These are phyloP conservation scores for Cyanodermella asteris DNA, from an alignment of 2,329 filamentous ascomycete species.

Conservation along the genomic window DNA sequence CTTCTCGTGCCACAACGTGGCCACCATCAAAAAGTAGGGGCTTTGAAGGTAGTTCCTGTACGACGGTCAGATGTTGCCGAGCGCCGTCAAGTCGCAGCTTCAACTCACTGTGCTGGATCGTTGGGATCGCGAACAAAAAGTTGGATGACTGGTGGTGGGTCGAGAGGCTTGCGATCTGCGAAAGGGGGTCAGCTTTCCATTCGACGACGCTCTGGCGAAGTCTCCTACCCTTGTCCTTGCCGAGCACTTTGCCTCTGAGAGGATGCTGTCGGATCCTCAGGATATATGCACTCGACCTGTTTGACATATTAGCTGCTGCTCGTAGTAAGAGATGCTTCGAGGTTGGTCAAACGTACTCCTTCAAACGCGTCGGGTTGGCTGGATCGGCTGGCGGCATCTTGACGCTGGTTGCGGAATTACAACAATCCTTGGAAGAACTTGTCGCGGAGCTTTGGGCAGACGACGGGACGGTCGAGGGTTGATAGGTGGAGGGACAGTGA, in stretches of 20 bases:
- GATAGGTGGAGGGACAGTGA: no score
- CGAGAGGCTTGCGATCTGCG: conserved; percentile 62
- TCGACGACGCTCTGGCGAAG: conserved; percentile 1
- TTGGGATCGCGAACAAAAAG: conserved; percentile 30
- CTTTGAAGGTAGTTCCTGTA: conserved; percentile 39
- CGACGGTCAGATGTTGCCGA: conserved; percentile 4
- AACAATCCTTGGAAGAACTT: no score
- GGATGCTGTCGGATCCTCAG: conserved; percentile 45
- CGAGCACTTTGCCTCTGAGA: conserved; percentile 41
- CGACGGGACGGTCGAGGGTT: no score
- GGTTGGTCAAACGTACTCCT: no score
- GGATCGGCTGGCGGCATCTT: no score
- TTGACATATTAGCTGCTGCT: no score
- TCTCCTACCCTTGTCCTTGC: conserved; percentile 49
- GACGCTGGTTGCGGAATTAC: no score
- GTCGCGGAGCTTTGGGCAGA: no score
- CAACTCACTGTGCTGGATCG: conserved; percentile 38
- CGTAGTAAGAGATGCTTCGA: no score
- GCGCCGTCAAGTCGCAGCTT: conserved; percentile 5
- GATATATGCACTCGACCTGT: conserved; percentile 33
- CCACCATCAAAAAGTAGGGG: conserved; percentile 42
- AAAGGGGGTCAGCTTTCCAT: conserved; percentile 5
- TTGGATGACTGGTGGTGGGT: conserved; percentile 64
- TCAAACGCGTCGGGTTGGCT: no score
- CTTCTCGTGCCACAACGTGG: conserved; percentile 29